Evolutionary conservation across 1,284 basidiomycete genomes (phyloP), one percentile per base, ranked within the genome.

Genomic region (Sphaerobolus stellatus): DNA sequence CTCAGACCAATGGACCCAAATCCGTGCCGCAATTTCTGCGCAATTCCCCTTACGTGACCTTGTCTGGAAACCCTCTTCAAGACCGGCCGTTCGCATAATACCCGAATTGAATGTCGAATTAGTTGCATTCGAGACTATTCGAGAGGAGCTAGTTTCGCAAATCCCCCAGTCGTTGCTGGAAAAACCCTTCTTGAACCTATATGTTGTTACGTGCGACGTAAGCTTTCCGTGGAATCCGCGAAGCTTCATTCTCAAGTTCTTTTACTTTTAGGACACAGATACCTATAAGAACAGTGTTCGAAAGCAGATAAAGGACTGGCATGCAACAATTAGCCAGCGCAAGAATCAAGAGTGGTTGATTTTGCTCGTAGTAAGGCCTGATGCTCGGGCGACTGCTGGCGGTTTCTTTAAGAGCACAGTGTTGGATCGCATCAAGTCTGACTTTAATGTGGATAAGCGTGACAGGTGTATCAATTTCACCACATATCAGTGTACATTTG

Each of bases 291-390:
- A 78, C 36, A 80, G 80, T 2, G 79, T 90, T 16, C 86, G 86
- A 65, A 90, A 86, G 59, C 92, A 95, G 66, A 88, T 98, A 59
- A 90, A 91, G 64, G 92, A 96, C 59, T 98, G 95, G 95, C 84
- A 93, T 53, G 76, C 78, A 3, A 71, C 79, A 2, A 75, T 94
- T 25, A 73, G 78, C 27, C 74, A 83, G n/a, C 77, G 84, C 58
- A 90, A 85, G 71, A 84, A 86, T 64, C 90, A 93, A 65, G 92
- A 96, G 71, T 96, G 94, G 84, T 75, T 94, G 47, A 90, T 97
- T 54, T 77, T 97, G 2, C 87, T 94, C 60, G 83, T 97, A 49
- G 83, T 92, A 45, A 78, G 82, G 52, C 81, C 88, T 6, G 89
- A 90, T 60, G 69, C 76, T 25, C 80, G 79, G 58, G 73, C 78